These are phyloP conservation scores for Colletotrichum falcatum DNA, from an alignment of 2,329 filamentous ascomycete genomes.

Conservation along the genomic window DNA sequence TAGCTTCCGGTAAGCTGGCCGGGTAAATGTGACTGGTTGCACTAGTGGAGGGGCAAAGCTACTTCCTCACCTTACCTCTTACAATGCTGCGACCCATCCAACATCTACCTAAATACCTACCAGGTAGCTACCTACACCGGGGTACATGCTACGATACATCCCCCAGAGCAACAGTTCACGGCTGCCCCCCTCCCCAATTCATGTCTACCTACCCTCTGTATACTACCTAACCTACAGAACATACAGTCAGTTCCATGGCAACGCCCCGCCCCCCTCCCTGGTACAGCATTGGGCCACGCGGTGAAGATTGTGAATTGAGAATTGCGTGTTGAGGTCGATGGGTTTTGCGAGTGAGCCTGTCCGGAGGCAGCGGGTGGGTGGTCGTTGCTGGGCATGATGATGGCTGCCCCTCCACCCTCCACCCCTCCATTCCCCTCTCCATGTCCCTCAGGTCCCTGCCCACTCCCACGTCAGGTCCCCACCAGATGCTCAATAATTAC, in stretches of 20 bases:
- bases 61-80: not conserved
- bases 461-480: constrained; percentile 41
- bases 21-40: not conserved
- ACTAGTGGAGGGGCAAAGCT: constrained; percentile 5
- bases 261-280: not conserved
- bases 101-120: too few relatives aligned
- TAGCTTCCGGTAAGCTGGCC: constrained; percentile 5
- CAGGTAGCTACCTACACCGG: not conserved
- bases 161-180: not conserved
- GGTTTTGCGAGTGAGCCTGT: too few relatives aligned
- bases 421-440: constrained; percentile 37
- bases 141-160: not conserved
- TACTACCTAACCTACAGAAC: not conserved
- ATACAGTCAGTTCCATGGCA: not conserved
- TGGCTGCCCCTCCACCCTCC: constrained; percentile 24
- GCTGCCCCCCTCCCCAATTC: not conserved
- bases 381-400: constrained; percentile 1
- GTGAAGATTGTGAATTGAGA: not conserved
- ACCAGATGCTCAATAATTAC: constrained; percentile 40
- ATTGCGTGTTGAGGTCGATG: not conserved
- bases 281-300: constrained; percentile 16
- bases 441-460: constrained; percentile 18
- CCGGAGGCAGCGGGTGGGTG: too few relatives aligned
- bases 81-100: not conserved
- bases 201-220: not conserved